These are phyloP conservation scores for Diaporthe citrichinensis DNA, from an alignment of 2,329 filamentous ascomycete species.

Conservation along the genomic window DNA sequence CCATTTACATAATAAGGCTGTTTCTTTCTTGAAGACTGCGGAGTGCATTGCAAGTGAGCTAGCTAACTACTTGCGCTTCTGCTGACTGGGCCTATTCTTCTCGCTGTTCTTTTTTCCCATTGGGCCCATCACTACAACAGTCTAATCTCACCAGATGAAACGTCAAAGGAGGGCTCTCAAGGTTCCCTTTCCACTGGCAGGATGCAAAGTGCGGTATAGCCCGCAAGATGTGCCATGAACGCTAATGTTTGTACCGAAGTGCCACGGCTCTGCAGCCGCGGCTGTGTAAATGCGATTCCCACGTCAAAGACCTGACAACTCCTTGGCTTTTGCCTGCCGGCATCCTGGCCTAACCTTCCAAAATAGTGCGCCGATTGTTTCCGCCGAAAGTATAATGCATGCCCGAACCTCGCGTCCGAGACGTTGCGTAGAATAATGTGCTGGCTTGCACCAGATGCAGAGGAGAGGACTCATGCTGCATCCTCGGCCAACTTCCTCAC, in stretches of 20 bases:
- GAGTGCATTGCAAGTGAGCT: not conserved
- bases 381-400: conserved; percentile 16
- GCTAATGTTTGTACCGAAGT: conserved; percentile 23
- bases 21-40: not conserved
- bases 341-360: not conserved
- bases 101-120: not conserved
- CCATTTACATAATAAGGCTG: not conserved
- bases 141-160: not conserved
- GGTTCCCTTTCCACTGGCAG: not conserved
- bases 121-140: not conserved
- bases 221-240: conserved; percentile 8
- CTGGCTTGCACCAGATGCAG: not conserved
- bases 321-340: conserved; percentile 26
- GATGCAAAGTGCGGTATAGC: not conserved
- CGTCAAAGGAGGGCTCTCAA: not conserved
- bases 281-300: conserved; percentile 31
- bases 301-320: conserved; percentile 8
- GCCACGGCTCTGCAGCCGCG: conserved; percentile 10
- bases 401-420: not conserved
- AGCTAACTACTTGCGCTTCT: conserved; percentile 2
- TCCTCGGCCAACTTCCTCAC: conserved; percentile 65
- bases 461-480: conserved; percentile 5
- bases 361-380: conserved; percentile 26
- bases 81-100: not conserved
- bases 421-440: conserved; percentile 1